A percentile compares a stretch with the other conserved stretches of the same genome.
Conservation (phyloP, 345 rosid genomes). For the Salix arbutifolia region DNA sequence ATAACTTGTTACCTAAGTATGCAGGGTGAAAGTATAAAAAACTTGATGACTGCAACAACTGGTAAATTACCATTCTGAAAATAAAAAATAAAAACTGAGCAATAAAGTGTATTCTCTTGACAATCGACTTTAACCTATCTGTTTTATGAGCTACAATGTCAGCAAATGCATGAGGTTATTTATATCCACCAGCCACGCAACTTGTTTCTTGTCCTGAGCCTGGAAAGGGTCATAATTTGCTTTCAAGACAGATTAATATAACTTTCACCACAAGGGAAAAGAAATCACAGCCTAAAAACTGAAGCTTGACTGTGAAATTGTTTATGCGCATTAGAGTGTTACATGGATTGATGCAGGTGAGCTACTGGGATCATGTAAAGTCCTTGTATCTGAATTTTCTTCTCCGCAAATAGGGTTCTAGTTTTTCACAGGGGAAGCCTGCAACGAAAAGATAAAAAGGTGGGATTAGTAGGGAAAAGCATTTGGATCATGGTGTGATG, state of each 20-base stretch:
- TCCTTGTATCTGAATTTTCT: background rate
- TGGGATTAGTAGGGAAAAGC: too few relatives aligned
- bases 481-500: background rate
- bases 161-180: too few relatives aligned
- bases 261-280: background rate
- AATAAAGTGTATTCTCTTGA: too few relatives aligned
- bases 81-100: too few relatives aligned
- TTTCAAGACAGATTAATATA: background rate
- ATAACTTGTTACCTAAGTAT: background rate
- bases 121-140: too few relatives aligned
- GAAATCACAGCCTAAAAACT: background rate
- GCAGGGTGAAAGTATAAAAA: too few relatives aligned
- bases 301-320: background rate
- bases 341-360: background rate
- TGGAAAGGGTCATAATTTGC: background rate
- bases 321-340: background rate
- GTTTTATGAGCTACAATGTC: too few relatives aligned
- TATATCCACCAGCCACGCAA: too few relatives aligned
- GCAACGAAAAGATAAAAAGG: background rate
- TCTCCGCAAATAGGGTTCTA: slow-evolving; percentile 14
- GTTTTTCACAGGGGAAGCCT: slow-evolving; percentile 10
- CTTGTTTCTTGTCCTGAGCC: background rate
- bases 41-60: too few relatives aligned
- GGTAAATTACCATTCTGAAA: too few relatives aligned
- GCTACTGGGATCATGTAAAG: background rate